phyloP scores from a whole-genome alignment of 192 early-diverging fungal species.

The Spinellus fusiger region DNA sequence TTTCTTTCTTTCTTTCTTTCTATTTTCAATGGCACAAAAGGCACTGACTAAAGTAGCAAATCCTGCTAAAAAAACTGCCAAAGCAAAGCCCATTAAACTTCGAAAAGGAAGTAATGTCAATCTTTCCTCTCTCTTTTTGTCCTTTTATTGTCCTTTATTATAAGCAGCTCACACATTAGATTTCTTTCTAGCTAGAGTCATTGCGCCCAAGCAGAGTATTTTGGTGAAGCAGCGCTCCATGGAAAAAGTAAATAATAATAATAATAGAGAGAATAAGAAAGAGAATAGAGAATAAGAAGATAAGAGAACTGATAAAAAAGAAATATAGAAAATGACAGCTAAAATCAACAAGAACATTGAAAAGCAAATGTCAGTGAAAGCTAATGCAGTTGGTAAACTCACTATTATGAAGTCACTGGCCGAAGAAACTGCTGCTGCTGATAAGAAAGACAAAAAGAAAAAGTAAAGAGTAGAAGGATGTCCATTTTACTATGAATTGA shows the following conservation, averaged over 20 bases:
- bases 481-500: too few species aligned
- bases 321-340: conserved; percentile 42
- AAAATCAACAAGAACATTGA: conserved; percentile 53
- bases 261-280: not conserved
- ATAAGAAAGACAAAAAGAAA: conserved; percentile 48
- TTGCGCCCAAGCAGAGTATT: conserved; percentile 30
- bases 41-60: conserved; percentile 1
- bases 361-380: conserved; percentile 63
- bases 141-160: not conserved
- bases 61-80: conserved; percentile 6
- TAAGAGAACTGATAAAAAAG: not conserved
- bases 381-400: conserved; percentile 68
- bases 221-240: conserved; percentile 23
- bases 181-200: conserved; percentile 18
- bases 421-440: conserved; percentile 43
- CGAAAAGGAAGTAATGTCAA: conserved; percentile 21
- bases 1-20: too few species aligned
- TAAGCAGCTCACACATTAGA: too few species aligned
- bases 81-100: conserved; percentile 16
- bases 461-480: conserved; percentile 4
- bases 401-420: conserved; percentile 72
- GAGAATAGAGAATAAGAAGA: not conserved
- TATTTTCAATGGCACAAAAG: not conserved
- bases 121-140: not conserved
- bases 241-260: conserved; percentile 16